A percentile compares a stretch with the other conserved stretches of the same genome.
Conservation (phyloP, 2,329 filamentous ascomycete species). For the Cladosporium colombiae region DNA sequence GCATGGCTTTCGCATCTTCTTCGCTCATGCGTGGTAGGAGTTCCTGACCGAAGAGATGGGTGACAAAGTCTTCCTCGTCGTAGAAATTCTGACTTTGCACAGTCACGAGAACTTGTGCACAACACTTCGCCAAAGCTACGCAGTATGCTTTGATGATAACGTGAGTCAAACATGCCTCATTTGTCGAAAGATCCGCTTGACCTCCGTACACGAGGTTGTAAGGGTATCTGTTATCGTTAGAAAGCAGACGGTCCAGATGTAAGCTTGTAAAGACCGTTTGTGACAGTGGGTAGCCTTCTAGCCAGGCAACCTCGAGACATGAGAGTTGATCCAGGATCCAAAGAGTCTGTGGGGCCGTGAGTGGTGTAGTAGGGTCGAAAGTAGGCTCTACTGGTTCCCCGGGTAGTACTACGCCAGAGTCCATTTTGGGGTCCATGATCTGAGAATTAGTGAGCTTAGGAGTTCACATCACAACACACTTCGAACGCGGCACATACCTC, state of each 20-base stretch:
- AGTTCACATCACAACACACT: not conserved
- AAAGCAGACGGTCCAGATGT: slow-evolving; percentile 81
- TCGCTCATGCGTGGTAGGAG: slow-evolving; percentile 67
- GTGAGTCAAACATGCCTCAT: slow-evolving; percentile 36
- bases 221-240: slow-evolving; percentile 53
- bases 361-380: slow-evolving; percentile 30
- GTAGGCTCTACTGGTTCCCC: slow-evolving; percentile 81
- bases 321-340: slow-evolving; percentile 94
- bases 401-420: slow-evolving; percentile 79
- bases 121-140: slow-evolving; percentile 78
- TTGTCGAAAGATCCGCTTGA: slow-evolving; percentile 10
- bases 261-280: slow-evolving; percentile 93
- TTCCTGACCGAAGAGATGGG: slow-evolving; percentile 81
- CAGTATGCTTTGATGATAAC: slow-evolving; percentile 81
- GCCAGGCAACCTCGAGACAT: slow-evolving; percentile 96
- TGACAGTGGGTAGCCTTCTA: slow-evolving; percentile 90
- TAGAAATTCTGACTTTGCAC: slow-evolving; percentile 86
- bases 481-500: slow-evolving; percentile 51
- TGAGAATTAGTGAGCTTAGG: slow-evolving; percentile 42
- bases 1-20: slow-evolving; percentile 55
- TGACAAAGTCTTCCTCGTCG: slow-evolving; percentile 97
- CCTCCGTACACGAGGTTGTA: slow-evolving; percentile 58
- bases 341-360: slow-evolving; percentile 66
- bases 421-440: slow-evolving; percentile 99
- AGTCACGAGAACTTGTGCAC: slow-evolving; percentile 73